Evolutionary conservation across 31 red algal genomes (phyloP).

Genomic region (Porphyra umbilicalis): DNA sequence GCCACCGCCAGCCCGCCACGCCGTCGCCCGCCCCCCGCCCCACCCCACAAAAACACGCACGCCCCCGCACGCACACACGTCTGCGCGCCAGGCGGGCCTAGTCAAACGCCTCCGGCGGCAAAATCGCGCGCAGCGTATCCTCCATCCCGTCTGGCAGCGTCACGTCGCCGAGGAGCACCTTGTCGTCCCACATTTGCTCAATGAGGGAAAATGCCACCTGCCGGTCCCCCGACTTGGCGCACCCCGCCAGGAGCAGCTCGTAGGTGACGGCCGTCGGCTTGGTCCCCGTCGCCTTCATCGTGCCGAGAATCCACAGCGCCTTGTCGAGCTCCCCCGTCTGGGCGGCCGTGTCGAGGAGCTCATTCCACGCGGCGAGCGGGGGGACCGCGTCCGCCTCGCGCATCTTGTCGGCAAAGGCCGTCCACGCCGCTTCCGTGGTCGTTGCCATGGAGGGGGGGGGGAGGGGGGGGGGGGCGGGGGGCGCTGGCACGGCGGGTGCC

Average conservation of each 20-base stretch:
- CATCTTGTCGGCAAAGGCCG: conserved; percentile 33
- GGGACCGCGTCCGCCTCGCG: conserved; percentile 6
- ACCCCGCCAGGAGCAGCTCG: conserved; percentile 35
- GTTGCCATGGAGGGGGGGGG: background rate
- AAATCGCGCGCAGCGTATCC: conserved; percentile 37
- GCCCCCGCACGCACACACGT: no score
- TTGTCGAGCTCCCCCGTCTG: conserved; percentile 6
- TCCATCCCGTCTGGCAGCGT: conserved; percentile 55
- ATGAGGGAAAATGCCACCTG: conserved; percentile 46
- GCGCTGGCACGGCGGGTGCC: background rate
- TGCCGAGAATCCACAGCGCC: conserved; percentile 43
- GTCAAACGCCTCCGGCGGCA: conserved; percentile 80
- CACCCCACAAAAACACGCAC: no score
- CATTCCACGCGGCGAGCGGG: conserved; percentile 35
- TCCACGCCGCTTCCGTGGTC: conserved; percentile 18
- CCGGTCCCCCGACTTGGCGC: conserved; percentile 14
- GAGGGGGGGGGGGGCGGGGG: background rate
- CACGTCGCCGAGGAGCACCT: conserved; percentile 62
- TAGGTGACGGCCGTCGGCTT: conserved; percentile 42
- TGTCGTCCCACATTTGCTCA: conserved; percentile 68
- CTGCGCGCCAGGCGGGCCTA: no score
- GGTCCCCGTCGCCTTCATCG: conserved; percentile 33
- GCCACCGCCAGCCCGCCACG: no score
- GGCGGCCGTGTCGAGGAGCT: conserved; percentile 19
- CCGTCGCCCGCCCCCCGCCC: no score